Evolutionary conservation across 208 protist species (phyloP).

Genomic region (Acanthamoeba healyi): DNA sequence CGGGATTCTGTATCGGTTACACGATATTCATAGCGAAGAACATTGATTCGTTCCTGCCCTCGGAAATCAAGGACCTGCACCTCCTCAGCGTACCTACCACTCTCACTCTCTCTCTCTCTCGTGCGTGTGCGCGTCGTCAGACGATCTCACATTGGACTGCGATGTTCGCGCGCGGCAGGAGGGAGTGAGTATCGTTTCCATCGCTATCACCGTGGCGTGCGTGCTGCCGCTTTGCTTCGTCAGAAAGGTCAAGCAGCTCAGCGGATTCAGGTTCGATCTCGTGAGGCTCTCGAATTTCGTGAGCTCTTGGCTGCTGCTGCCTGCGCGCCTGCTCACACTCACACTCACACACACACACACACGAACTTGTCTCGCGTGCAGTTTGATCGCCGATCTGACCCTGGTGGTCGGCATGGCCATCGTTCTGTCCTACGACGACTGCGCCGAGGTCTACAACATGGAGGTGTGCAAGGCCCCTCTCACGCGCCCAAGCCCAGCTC

Average conservation of each 20-base stretch:
- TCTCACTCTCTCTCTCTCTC: too few relatives aligned
- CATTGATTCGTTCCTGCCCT: conserved; percentile 12
- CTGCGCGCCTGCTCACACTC: too few relatives aligned
- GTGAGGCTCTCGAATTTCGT: too few relatives aligned
- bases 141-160: background rate
- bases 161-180: too few relatives aligned
- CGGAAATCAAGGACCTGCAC: background rate
- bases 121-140: too few relatives aligned
- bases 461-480: background rate
- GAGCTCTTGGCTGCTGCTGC: too few relatives aligned
- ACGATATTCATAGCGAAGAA: conserved; percentile 17
- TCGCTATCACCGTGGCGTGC: conserved; percentile 18
- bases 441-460: conserved; percentile 41
- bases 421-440: conserved; percentile 34
- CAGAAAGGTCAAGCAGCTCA: conserved; percentile 43
- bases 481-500: background rate
- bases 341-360: too few relatives aligned
- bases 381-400: conserved; percentile 53
- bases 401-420: conserved; percentile 51
- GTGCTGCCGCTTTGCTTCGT: conserved; percentile 53
- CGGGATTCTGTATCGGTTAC: conserved; percentile 57
- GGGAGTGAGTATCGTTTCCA: background rate
- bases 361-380: too few relatives aligned
- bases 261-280: background rate
- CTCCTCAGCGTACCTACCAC: background rate